These are phyloP conservation scores for Aphanomyces astaci DNA, from an alignment of 352 stramenopile genomes.

Conservation along the genomic window DNA sequence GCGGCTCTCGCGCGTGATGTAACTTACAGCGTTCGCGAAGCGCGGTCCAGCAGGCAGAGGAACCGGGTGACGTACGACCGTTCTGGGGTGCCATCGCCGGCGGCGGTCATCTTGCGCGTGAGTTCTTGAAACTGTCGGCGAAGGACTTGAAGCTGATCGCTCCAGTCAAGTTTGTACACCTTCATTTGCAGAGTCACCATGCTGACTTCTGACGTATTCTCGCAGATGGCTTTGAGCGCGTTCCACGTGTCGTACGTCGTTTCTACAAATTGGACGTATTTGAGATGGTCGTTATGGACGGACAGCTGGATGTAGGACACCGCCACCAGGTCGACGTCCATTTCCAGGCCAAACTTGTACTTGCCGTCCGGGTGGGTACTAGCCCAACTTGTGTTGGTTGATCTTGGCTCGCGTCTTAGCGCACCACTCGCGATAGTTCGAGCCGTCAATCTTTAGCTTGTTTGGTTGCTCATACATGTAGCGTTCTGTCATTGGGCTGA, in stretches of 20 bases:
- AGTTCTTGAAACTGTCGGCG: background rate
- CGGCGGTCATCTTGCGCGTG: background rate
- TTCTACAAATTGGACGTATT: no score
- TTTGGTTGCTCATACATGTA: background rate
- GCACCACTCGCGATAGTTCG: background rate
- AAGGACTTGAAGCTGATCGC: background rate
- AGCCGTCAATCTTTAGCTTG: background rate
- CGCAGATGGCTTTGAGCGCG: no score
- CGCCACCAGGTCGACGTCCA: background rate
- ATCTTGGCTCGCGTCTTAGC: background rate
- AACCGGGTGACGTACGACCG: background rate
- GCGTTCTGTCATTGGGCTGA: background rate
- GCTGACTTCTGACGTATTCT: background rate
- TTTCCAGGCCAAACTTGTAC: background rate
- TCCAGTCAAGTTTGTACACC: background rate
- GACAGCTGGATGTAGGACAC: background rate
- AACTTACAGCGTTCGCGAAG: background rate
- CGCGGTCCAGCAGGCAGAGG: background rate
- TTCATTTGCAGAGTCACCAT: background rate
- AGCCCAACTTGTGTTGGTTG: background rate
- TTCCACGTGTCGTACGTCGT: no score
- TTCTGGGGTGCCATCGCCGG: background rate
- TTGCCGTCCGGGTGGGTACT: background rate
- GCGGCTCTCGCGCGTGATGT: no score
- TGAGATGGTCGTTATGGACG: no score